Evolutionary conservation across 805 yeast species (phyloP).

Genomic region (Spathaspora girioi): DNA sequence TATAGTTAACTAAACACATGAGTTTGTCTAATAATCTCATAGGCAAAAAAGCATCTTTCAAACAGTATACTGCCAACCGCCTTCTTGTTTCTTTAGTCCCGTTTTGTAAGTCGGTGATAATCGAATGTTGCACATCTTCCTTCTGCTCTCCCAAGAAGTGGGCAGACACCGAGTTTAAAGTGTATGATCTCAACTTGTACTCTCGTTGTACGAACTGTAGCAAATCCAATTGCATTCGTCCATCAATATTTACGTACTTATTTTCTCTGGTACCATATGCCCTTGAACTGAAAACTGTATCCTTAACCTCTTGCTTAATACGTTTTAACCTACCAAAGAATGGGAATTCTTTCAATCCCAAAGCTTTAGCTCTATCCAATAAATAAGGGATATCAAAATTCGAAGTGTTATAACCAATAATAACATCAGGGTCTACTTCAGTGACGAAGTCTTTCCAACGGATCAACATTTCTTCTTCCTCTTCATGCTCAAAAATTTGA

Average conservation of each 20-base stretch:
- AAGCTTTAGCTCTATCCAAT: slow-evolving; percentile 78
- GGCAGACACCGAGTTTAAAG: slow-evolving; percentile 92
- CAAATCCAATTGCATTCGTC: slow-evolving; percentile 91
- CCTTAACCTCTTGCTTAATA: slow-evolving; percentile 74
- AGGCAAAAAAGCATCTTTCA: slow-evolving; percentile 94
- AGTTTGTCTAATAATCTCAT: slow-evolving; percentile 82
- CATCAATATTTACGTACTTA: slow-evolving; percentile 88
- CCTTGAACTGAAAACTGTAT: slow-evolving; percentile 82
- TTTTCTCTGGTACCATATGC: slow-evolving; percentile 97
- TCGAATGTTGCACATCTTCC: slow-evolving; percentile 97
- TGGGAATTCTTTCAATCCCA: slow-evolving; percentile 67
- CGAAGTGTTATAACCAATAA: slow-evolving; percentile 92
- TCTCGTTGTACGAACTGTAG: slow-evolving; percentile 93
- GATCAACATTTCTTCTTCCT: slow-evolving; percentile 78
- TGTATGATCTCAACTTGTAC: slow-evolving; percentile 89
- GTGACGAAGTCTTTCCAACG: slow-evolving; percentile 86
- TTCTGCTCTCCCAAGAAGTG: slow-evolving; percentile 92
- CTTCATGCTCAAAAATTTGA: slow-evolving; percentile 70
- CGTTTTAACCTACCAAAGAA: slow-evolving; percentile 75
- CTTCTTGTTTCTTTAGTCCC: slow-evolving; percentile 91
- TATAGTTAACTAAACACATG: slow-evolving; percentile 94
- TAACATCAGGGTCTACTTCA: slow-evolving; percentile 89
- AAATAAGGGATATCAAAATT: slow-evolving; percentile 95
- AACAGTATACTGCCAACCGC: slow-evolving; percentile 92
- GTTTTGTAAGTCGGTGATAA: slow-evolving; percentile 89